A percentile compares a stretch with the other conserved stretches of the same genome.
These are phyloP conservation scores for Sporothrix globosa DNA, from an alignment of 2,329 filamentous ascomycete species.

Conservation along the genomic window DNA sequence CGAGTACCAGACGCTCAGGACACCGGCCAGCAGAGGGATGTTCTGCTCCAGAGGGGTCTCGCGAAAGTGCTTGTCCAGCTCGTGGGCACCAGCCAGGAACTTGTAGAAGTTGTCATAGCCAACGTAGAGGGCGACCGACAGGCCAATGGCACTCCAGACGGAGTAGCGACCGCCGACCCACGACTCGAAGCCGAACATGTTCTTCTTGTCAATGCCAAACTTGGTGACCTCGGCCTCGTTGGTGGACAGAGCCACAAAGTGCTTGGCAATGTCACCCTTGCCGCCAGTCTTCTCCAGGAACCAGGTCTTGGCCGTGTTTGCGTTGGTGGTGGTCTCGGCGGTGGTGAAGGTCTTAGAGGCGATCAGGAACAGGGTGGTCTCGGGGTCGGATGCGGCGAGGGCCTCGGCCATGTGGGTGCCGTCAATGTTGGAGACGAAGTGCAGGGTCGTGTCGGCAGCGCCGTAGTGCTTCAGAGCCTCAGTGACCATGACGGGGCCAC, in stretches of 20 bases:
- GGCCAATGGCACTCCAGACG: conserved; percentile 97
- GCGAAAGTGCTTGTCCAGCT: conserved; percentile 98
- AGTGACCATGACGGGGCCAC: conserved; percentile 97
- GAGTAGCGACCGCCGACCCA: conserved; percentile 99
- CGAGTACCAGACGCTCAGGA: conserved; percentile 97
- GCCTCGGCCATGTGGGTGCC: conserved; percentile 97
- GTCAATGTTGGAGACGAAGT: conserved; percentile 99
- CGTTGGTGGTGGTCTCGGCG: conserved; percentile 94
- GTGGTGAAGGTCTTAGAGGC: conserved; percentile 99
- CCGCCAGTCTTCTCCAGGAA: conserved; percentile 80
- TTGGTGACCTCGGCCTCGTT: conserved; percentile 95
- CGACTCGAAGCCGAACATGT: conserved; percentile 99
- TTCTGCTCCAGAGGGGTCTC: conserved; percentile 90
- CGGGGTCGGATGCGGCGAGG: conserved; percentile 82
- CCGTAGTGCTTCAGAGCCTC: conserved; percentile 96
- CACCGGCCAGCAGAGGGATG: conserved; percentile 88
- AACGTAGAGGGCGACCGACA: conserved; percentile 92
- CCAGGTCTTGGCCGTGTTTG: conserved; percentile 95
- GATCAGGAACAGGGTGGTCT: conserved; percentile 98
- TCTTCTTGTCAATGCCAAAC: conserved; percentile 97
- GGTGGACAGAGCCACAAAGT: conserved; percentile 97
- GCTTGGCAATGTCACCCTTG: conserved; percentile 91
- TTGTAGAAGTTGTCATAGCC: conserved; percentile 97
- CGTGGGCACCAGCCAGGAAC: conserved; percentile 91
- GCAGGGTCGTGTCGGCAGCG: conserved; percentile 80